Evolutionary conservation across 345 rosid species (phyloP).

Genomic region (Rubroshorea leprosula): DNA sequence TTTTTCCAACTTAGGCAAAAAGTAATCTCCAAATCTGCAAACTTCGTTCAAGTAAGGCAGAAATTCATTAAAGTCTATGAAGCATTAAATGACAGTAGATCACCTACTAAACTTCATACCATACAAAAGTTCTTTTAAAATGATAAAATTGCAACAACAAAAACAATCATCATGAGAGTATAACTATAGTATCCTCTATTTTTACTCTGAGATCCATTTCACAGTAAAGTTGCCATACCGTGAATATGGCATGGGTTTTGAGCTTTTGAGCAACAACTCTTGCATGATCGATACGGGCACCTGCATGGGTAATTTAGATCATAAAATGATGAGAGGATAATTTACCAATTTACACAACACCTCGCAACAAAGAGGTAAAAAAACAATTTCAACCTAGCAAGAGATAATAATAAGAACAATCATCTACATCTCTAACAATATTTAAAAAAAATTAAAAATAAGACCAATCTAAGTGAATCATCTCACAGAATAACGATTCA

Average conservation of each 20-base stretch:
- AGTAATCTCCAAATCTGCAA: slow-evolving; percentile 2
- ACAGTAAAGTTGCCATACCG: slow-evolving; percentile 35
- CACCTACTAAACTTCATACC: background rate
- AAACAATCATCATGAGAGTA: background rate
- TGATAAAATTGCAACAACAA: background rate
- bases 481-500: too few species aligned
- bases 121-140: background rate
- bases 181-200: background rate
- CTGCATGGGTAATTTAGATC: slow-evolving; percentile 38
- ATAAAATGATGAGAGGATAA: slow-evolving; percentile 2
- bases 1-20: background rate
- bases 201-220: background rate
- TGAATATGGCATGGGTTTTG: slow-evolving; percentile 95
- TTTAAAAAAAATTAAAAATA: too few species aligned
- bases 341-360: slow-evolving; percentile 5
- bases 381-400: too few species aligned
- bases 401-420: too few species aligned
- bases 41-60: background rate
- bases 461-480: too few species aligned
- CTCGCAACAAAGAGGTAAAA: background rate
- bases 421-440: too few species aligned
- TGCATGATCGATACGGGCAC: slow-evolving; percentile 94
- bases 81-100: background rate
- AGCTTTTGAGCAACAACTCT: slow-evolving; percentile 90
- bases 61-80: background rate